phyloP scores from a whole-genome alignment of 306 rosid genomes.

The Sicyos baderoa region DNA sequence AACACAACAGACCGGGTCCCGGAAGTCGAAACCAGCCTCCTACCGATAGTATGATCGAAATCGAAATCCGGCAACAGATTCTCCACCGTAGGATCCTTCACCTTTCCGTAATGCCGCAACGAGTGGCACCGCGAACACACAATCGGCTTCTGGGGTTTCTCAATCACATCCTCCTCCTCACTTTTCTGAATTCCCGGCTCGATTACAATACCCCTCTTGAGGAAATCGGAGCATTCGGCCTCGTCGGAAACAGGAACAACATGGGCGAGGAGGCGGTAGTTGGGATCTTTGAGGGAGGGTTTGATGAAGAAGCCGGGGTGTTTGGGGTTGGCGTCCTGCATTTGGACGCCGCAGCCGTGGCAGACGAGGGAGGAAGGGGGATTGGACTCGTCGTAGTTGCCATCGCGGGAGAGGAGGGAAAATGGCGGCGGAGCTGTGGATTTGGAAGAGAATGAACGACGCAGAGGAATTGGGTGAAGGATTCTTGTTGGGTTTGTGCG shows the following conservation, averaged over 20 bases:
- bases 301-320: conserved; percentile 73
- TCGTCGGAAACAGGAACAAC: conserved; percentile 50
- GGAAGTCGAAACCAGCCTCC: conserved; percentile 47
- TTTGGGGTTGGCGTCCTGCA: conserved; percentile 63
- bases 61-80: conserved; percentile 84
- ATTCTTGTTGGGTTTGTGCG: conserved; percentile 16
- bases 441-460: conserved; percentile 21
- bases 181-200: conserved; percentile 34
- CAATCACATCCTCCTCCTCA: conserved; percentile 21
- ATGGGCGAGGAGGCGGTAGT: conserved; percentile 39
- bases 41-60: conserved; percentile 73
- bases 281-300: conserved; percentile 57
- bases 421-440: conserved; percentile 15
- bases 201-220: conserved; percentile 54
- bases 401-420: conserved; percentile 55
- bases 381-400: conserved; percentile 58
- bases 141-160: conserved; percentile 47
- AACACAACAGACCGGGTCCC: conserved; percentile 72
- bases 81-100: conserved; percentile 76
- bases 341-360: conserved; percentile 85
- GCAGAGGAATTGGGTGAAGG: conserved; percentile 1
- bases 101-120: conserved; percentile 78
- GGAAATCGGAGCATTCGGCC: conserved; percentile 55
- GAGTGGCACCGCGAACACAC: conserved; percentile 92
- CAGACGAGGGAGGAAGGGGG: conserved; percentile 40